Conservation (phyloP, 2,329 filamentous ascomycete genomes). For the Botrytis cinerea region DNA sequence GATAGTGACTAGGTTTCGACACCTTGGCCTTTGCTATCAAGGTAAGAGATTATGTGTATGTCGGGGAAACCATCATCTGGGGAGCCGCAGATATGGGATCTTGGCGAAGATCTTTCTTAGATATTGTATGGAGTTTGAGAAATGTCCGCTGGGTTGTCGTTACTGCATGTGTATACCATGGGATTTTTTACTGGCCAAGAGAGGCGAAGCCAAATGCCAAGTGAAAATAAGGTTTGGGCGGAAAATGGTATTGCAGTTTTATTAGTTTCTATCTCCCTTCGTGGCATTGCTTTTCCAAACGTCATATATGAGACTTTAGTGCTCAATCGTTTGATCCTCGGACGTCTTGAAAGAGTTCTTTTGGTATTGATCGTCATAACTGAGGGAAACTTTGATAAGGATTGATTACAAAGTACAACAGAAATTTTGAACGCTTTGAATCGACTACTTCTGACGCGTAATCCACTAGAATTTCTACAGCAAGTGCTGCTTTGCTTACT, state of each 20-base stretch:
- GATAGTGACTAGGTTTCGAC: not conserved
- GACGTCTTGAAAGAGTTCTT: not conserved
- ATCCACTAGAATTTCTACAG: constrained; percentile 9
- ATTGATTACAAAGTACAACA: not conserved
- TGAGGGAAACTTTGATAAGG: not conserved
- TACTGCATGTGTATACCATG: not conserved
- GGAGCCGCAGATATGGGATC: constrained; percentile 18
- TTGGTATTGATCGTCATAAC: constrained; percentile 1
- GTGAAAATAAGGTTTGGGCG: constrained; percentile 20
- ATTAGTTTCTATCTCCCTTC: not conserved
- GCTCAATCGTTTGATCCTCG: not conserved
- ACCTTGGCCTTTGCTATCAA: constrained; percentile 4
- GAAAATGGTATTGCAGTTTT: not conserved
- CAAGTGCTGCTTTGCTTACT: constrained; percentile 16
- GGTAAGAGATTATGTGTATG: constrained; percentile 2
- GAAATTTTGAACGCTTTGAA: not conserved
- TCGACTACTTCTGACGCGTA: not conserved
- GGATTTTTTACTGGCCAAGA: constrained; percentile 19
- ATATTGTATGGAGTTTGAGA: not conserved
- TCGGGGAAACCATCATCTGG: constrained; percentile 11
- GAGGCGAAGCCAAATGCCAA: constrained; percentile 21
- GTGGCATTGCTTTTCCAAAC: constrained; percentile 18
- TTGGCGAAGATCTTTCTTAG: constrained; percentile 11
- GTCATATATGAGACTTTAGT: constrained; percentile 10
- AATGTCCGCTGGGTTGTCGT: not conserved